Evolutionary conservation across 306 rosid genomes (phyloP), one percentile per base, ranked within the genome.

Genomic region (Vicia faba): DNA sequence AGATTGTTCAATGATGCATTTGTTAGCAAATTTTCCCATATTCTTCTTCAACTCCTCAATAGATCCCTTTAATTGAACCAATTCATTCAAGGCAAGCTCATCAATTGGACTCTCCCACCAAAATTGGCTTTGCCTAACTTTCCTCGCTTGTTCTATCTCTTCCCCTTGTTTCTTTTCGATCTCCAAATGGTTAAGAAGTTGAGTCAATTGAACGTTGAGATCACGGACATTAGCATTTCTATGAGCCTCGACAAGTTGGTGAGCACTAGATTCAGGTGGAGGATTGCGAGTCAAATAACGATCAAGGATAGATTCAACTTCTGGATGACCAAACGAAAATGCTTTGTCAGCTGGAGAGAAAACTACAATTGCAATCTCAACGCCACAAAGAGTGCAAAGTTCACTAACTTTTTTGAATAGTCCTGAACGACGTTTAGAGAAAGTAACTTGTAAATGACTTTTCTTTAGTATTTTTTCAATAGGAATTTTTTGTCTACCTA

Each of bases 401-500:
- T 86, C 90, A 28, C 96, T 82, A 0, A 88, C 89, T 43, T 89
- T 89, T 75, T 89, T 86, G 81, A 89, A 89, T 0, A 89, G 46
- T 1, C 96, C 96, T 0, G 89, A 86, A 1, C 89, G 84, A 5
- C 92, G 84, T 28, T 86, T 88, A 0, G 89, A 88, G 44, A 88
- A 88, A 8, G 96, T 82, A 9, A 88, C 92, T 75, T 86, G 88
- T 1, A 88, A 57, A 43, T 84, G 81, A 29, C 75, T 84, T 20
- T 82, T 79, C 54, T 82, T 88, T 0, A 74, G 82, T 57, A 88
- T 88, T 79, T 84, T 86, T 43, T 80, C 82, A 8, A 84, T 86
- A 0, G 82, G 85, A 4, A 86, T 84, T 67, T 86, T 88, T 63
- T 77, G 84, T 5, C 89, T 80, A 45, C 89, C 91, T 38, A 65